Conservation (phyloP, 208 protist species). For the Acanthamoeba triangularis region DNA sequence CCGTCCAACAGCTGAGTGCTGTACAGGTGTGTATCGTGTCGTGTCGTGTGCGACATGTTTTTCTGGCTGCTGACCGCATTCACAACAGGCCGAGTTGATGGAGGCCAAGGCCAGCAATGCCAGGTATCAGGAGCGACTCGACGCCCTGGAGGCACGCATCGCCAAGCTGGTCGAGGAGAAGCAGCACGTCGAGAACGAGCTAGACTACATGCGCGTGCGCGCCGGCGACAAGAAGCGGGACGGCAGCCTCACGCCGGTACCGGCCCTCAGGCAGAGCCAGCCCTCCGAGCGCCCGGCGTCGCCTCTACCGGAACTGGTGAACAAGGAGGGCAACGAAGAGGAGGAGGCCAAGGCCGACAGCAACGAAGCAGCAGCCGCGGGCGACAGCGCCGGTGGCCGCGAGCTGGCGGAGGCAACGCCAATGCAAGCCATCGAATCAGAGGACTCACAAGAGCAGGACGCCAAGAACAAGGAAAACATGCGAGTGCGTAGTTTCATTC, state of each 20-base stretch:
- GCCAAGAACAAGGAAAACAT: background rate
- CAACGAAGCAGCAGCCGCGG: no score
- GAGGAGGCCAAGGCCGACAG: no score
- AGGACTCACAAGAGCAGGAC: background rate
- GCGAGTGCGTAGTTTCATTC: background rate
- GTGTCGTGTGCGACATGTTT: background rate
- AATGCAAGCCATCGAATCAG: background rate
- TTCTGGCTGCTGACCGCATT: no score
- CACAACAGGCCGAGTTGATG: constrained; percentile 5
- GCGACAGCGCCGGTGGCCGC: no score
- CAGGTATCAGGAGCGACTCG: background rate
- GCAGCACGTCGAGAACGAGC: constrained; percentile 47
- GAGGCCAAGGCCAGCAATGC: constrained; percentile 1
- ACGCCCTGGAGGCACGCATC: background rate
- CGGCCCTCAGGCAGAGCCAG: no score
- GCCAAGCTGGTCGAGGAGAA: constrained; percentile 28
- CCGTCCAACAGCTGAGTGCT: background rate
- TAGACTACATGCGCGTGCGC: constrained; percentile 47
- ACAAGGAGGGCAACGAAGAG: no score
- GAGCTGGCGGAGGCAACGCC: background rate
- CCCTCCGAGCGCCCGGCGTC: no score
- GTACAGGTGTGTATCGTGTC: background rate
- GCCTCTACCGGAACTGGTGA: no score
- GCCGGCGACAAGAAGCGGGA: constrained; percentile 1
- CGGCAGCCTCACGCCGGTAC: background rate